Percentiles rank a stretch among this genome's conserved stretches.
These are phyloP conservation scores for Sarocladiaceae sp. DNA, from an alignment of 2,329 filamentous ascomycete species.

Conservation along the genomic window DNA sequence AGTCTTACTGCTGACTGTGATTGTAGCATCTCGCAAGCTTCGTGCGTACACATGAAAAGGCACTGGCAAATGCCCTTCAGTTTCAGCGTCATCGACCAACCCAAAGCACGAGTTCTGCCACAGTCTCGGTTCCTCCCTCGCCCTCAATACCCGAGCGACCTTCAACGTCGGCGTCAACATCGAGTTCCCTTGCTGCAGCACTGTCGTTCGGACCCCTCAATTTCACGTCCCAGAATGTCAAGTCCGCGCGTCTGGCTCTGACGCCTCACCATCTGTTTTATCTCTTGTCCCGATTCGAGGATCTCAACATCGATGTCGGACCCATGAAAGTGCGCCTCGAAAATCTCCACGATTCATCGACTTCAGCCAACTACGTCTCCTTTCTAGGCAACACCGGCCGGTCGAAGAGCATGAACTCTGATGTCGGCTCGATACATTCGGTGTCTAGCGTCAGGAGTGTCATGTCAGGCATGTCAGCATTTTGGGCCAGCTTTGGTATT, in stretches of 20 bases:
- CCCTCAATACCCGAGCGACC: constrained; percentile 56
- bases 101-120: constrained; percentile 55
- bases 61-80: constrained; percentile 90
- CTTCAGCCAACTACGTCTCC: constrained; percentile 89
- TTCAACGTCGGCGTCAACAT: constrained; percentile 61
- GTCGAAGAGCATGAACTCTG: constrained; percentile 70
- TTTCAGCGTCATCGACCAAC: constrained; percentile 65
- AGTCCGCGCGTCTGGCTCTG: constrained; percentile 84
- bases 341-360: constrained; percentile 82
- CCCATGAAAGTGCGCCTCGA: constrained; percentile 95
- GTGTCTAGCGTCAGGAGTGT: constrained; percentile 95
- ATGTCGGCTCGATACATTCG: constrained; percentile 87
- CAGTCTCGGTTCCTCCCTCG: constrained; percentile 40
- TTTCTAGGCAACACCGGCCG: constrained; percentile 77
- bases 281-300: constrained; percentile 89
- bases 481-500: constrained; percentile 86
- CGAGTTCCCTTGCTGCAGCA: constrained; percentile 72
- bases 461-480: constrained; percentile 90
- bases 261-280: constrained; percentile 97
- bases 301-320: constrained; percentile 81
- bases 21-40: constrained; percentile 85
- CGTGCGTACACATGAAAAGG: constrained; percentile 95
- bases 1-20: constrained; percentile 24
- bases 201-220: constrained; percentile 79
- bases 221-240: constrained; percentile 78